Evolutionary conservation across 2,329 filamentous ascomycete species (phyloP), one percentile per base, ranked within the genome.

Genomic region (Berkeleyomyces rouxiae): DNA sequence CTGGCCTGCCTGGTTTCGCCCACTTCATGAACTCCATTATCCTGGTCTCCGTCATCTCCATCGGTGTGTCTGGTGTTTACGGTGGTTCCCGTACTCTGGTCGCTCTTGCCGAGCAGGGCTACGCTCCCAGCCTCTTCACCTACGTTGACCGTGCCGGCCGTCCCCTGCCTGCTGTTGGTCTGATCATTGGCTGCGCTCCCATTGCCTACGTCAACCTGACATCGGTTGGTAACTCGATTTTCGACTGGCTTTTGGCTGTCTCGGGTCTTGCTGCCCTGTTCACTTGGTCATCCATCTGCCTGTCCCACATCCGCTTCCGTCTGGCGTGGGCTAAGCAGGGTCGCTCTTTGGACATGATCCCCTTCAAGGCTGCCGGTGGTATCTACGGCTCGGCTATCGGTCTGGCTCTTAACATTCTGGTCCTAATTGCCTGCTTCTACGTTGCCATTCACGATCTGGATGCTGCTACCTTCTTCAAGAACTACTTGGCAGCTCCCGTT

Each of bases 221-320:
- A 3, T 71, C 77, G 0, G 72, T 73, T 0, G 82, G 82, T 49
- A 69, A 72, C 4, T 70, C 74, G 0, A 78, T 85, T 11, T 84
- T 87, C 62, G 77, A 80, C 66, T 86, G 84, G 84, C 78, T 87
- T 1, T 77, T 82, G 36, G 80, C 83, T 4, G 74, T 86, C 10
- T 85, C 82, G 2, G 83, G 81, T 61, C 77, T 86, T 1, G 79
- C 79, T 10, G 78, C 81, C 33, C 76, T 86, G 53, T 86, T 85
- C 71, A 81, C 82, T 13, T 87, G 83, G 83, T 82, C 77, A 31
- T 82, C 79, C 55, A 84, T 87, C 67, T 85, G 82, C 70, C 70
- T 83, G 16, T 78, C 81, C 0, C 83, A 86, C 68, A 84, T 86
- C 67, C 82, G 83, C n/a, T 86, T 85, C 78, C 82, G 84, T 44